Base-by-base conservation (phyloP, 129 eudicot species). In the Smallanthus sonchifolius region DNA sequence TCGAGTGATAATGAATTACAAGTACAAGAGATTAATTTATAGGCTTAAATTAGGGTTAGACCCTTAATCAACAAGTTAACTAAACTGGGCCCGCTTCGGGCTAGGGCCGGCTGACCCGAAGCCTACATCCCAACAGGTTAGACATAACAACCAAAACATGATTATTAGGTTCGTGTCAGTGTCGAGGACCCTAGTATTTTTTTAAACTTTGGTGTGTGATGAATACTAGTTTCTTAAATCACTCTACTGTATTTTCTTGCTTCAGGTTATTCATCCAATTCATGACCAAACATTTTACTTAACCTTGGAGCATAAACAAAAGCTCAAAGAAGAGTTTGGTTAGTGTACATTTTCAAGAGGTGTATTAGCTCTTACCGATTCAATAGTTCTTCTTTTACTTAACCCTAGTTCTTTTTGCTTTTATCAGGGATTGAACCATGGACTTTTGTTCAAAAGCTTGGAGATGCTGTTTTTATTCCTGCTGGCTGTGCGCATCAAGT, bases 241-340 rank as follows among this genome's bases (percentile, higher is more conserved):
- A 24, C 30, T 24, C 30, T 24, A 24, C 30, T 24, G 30, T 24
- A 24, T 24, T 24, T 36, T 47, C 14, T 70, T 72, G 34, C 42
- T 64, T 20, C 75, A 89, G 89, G 87, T 89, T 77, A 62, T 77
- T 42, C 96, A 89, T 76, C 87, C 96, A 20, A 84, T 89, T 70
- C 96, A 89, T 82, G 96, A 89, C 74, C 96, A 89, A 71, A 65
- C 84, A 43, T 77, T 89, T 64, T 89, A 86, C 81, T 75, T 89
- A 80, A 81, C 86, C 5, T 45, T 80, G 49, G 75, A 86, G 28
- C 96, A 89, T 71, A 89, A 86, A 80, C 67, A 76, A 77, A 89
- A 42, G 84, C 96, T 89, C 49, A 89, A 82, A 76, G 84, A 84
- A 65, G 96, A 89, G 72, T 89, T 54, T 73, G 96, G 96, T 82